phyloP scores from a whole-genome alignment of 2,329 filamentous ascomycete species.

The Elsinoe fawcettii region DNA sequence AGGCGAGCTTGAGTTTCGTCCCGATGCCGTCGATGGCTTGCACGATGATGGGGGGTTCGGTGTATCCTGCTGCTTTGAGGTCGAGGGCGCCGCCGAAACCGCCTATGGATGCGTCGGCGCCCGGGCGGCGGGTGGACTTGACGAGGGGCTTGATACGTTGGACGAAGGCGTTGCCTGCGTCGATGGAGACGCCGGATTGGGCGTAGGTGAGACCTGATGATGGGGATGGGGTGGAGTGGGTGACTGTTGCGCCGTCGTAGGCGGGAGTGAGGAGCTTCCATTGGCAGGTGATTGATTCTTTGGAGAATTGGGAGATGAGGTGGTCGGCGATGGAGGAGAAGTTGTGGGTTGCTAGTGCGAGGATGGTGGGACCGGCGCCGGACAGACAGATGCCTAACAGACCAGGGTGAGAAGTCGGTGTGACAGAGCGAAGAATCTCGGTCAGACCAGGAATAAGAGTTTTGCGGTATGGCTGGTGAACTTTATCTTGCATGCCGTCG shows the following conservation, averaged over 20 bases:
- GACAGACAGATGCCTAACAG: slow-evolving; percentile 91
- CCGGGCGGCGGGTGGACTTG: slow-evolving; percentile 72
- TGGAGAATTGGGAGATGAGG: slow-evolving; percentile 59
- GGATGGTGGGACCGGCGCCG: slow-evolving; percentile 87
- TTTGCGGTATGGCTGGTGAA: slow-evolving; percentile 94
- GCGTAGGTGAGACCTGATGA: slow-evolving; percentile 66
- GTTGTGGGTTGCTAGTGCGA: slow-evolving; percentile 83
- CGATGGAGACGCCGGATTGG: slow-evolving; percentile 85
- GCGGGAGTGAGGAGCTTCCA: slow-evolving; percentile 88
- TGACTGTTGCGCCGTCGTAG: slow-evolving; percentile 53
- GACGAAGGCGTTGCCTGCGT: slow-evolving; percentile 87
- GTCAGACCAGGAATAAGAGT: slow-evolving; percentile 84
- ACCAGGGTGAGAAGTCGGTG: slow-evolving; percentile 75
- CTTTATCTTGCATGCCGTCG: slow-evolving; percentile 96
- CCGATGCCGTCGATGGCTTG: slow-evolving; percentile 93
- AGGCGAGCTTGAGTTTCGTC: slow-evolving; percentile 94
- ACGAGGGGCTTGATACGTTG: slow-evolving; percentile 86
- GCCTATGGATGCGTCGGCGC: slow-evolving; percentile 87
- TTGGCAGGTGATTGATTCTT: slow-evolving; percentile 65
- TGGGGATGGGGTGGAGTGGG: slow-evolving; percentile 19
- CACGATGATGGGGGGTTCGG: slow-evolving; percentile 71
- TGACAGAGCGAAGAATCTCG: slow-evolving; percentile 86
- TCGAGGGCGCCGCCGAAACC: slow-evolving; percentile 89
- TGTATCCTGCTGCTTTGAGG: slow-evolving; percentile 65
- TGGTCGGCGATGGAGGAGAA: slow-evolving; percentile 78